Base-by-base conservation (phyloP, 2,329 filamentous ascomycete genomes). In the Teratosphaeria zuluensis region DNA sequence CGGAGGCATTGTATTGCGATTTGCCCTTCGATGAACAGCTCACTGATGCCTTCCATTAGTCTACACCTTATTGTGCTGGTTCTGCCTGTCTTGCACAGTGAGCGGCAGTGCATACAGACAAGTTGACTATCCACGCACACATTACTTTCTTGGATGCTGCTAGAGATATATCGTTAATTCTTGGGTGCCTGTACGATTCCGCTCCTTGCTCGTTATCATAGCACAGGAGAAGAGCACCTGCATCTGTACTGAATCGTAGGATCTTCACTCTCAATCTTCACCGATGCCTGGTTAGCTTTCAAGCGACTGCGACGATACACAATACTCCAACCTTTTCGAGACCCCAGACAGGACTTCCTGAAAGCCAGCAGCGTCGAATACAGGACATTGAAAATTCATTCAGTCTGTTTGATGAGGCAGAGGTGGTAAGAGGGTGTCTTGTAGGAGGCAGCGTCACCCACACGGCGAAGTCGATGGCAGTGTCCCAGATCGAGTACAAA, bases 401-500 rank as follows among this genome's bases (percentile, higher is more conserved):
- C 6, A 4, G 19, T 53, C 52, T 30, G 24, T 31, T 53, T 24
- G 21, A 53, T 31, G 52, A n/a, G 12, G 16, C 52, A 21, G 16
- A 16, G 5, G 52, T 28, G 4, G 28, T 4, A 16, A 32, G 19
- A 42, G 1, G 4, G 35, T 16, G n/a, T 42, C 28, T 31, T 32
- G 8, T n/a, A 14, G 12, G 52, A 53, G 24, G 24, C 28, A 16
- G 52, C 32, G 52, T 31, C 16, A 9, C 8, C 16, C 2, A 53
- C n/a, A 53, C 28, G 21, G 28, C 28, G 2, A 31, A 53, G 28
- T 53, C 52, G 73, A 99, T 97, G 94, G 94, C 94, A 77, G 94
- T 92, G 72, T 94, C 91, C 61, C 90, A 96, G 76, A 90, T 97
- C 62, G 94, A 99, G 74, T 92, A 96, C 77, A 99, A 97, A 77